Evolutionary conservation across 257 asterid species (phyloP), one percentile per base, ranked within the genome.

Genomic region (Nicotiana knightiana): DNA sequence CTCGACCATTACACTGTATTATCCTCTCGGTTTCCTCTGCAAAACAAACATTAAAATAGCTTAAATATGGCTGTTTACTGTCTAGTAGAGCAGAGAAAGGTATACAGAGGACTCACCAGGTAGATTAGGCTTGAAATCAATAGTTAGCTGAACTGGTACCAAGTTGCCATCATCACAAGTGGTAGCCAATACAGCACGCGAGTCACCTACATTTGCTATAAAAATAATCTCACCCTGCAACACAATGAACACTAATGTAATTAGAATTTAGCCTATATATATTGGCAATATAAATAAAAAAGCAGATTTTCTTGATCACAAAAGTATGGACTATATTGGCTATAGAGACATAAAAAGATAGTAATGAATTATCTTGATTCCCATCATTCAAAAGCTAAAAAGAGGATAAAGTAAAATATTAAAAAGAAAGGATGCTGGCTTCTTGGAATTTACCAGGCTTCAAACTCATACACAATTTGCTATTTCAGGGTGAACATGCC

Each of bases 11-110:
- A 81, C 92, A 87, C 90, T 92, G 87, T 6, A 58, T 55, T 86
- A 96, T 96, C 68, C 99, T 89, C 85, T 92, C 97, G 2, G 90
- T 86, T 82, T 96, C 99, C 94, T 93, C 99, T 96, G 96, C 43
- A 75, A 48, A 4, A 21, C 6, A 16, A 26, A 17, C 39, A 28
- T 58, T 39, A 39, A 43, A 43, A 12, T 71, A 66, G 12, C 76
- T 35, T 67, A 66, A 5, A 28, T 15, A 3, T 48, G 21, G 33
- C 2, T 75, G 48, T 53, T n/a, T 11, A 39, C 51, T 70, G 28
- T 55, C 30, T 15, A 30, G 32, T 24, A 67, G 28, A 28, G 6
- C 6, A 35, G 32, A 8, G 33, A 62, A 10, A 24, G 12, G 79
- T 48, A 6, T 48, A 48, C 26, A 51, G 21, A 15, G 39, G 76